Evolutionary conservation across 78 protist genomes (phyloP), one percentile per base, ranked within the genome.

Genomic region (Corallochytrium limacisporum): DNA sequence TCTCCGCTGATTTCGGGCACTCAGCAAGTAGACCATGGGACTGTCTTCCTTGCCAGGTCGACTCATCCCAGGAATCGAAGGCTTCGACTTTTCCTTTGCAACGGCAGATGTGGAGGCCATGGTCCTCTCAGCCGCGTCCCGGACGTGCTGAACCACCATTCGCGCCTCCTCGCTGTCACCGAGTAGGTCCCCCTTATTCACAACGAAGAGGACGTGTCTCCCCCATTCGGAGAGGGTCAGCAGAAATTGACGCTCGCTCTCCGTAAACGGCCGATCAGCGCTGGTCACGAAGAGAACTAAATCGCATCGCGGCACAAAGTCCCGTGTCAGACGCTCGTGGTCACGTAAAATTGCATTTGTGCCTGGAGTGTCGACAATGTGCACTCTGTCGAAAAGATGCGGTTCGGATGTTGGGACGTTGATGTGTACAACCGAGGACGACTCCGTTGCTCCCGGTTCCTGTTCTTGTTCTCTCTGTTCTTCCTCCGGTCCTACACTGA

Each of bases 281-380:
- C 32, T 15, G 38, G 66, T 61, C 22, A 61, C n/a, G 48, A 61
- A 61, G 12, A 61, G 28, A 8, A 61, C 48, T 28, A 61, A 10
- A 10, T 61, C 66, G 8, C 32, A 8, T 61, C 66, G 38, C 33
- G 66, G 66, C 9, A 61, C 48, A 61, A 40, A 61, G 12, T 61
- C 22, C 48, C 51, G 32, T 15, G 66, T 61, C n/a, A 61, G 8
- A 10, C 35, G 55, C 35, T 61, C 62, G 51, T 61, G 66, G n/a
- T 61, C 48, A 10, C 48, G 29, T 8, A 61, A 13, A 12, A 61
- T 10, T 61, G 66, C 66, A 12, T 61, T 61, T 8, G 66, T 61
- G 9, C 66, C 66, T 8, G 66, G 66, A 8, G 66, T 61, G 48
- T 61, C 66, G 35, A 61, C 66, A 33, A 61, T 8, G 12, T 26